Conservation (phyloP, 768 basidiomycete genomes). For the Macrocybe gigantea region DNA sequence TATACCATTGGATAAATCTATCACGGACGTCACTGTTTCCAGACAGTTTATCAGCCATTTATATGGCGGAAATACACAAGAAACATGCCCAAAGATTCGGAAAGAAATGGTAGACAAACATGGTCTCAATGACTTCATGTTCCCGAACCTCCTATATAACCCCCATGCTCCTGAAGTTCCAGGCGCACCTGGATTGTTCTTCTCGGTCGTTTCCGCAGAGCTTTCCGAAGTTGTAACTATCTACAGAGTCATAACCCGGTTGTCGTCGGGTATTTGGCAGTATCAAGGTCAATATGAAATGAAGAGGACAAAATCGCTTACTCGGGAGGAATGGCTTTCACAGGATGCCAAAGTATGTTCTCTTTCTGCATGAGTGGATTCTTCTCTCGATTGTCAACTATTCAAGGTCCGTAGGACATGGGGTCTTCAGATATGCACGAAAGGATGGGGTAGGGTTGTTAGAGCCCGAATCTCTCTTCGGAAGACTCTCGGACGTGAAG, state of each 20-base stretch:
- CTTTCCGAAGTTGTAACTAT: constrained; percentile 14
- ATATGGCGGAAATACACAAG: constrained; percentile 7
- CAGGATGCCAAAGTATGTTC: constrained; percentile 10
- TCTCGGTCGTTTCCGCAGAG: constrained; percentile 13
- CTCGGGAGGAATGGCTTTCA: constrained; percentile 17
- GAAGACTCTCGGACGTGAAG: neutral
- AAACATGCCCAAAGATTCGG: constrained; percentile 8
- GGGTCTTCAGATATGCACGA: neutral
- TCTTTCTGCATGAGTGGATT: neutral
- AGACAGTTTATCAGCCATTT: constrained; percentile 3
- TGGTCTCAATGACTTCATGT: constrained; percentile 24
- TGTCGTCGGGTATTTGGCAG: constrained; percentile 25
- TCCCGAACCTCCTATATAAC: constrained; percentile 16
- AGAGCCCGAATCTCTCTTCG: neutral
- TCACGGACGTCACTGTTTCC: constrained; percentile 4
- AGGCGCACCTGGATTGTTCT: constrained; percentile 24
- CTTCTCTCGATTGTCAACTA: neutral
- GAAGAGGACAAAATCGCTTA: constrained; percentile 30
- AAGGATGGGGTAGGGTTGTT: neutral
- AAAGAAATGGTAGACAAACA: constrained; percentile 13
- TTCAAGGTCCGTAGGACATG: neutral
- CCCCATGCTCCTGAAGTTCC: constrained; percentile 22
- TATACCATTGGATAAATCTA: constrained; percentile 1
- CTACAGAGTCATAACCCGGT: constrained; percentile 23
- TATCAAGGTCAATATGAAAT: constrained; percentile 28